A percentile compares a stretch with the other conserved stretches of the same genome.
Evolutionary conservation across 176 grass and related monocot species (phyloP).

Genomic region (barley (Hordeum vulgare)): DNA sequence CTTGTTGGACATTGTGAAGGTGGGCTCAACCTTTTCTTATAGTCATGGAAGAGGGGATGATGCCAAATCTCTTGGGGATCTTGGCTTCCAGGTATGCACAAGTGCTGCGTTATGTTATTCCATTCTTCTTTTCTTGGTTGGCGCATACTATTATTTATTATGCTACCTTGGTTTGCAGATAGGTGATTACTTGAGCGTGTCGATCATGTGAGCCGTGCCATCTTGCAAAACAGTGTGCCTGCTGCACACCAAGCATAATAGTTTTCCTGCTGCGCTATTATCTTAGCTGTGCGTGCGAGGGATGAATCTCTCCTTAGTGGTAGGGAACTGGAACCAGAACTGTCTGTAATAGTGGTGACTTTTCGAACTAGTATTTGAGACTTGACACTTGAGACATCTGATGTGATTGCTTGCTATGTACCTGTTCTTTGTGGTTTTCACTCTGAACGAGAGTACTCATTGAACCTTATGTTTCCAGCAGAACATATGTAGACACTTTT

Average conservation of each 20-base stretch:
- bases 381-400: background rate
- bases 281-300: background rate
- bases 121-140: background rate
- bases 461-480: background rate
- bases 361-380: background rate
- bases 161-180: slow-evolving; percentile 38
- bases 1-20: slow-evolving; percentile 36
- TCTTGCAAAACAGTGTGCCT: background rate
- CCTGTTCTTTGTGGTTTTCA: background rate
- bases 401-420: slow-evolving; percentile 6
- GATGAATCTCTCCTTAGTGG: background rate
- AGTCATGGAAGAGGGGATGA: slow-evolving; percentile 77
- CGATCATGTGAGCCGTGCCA: slow-evolving; percentile 36
- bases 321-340: slow-evolving; percentile 5
- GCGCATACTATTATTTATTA: background rate
- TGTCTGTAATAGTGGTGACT: background rate
- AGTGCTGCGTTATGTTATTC: background rate
- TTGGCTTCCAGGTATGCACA: slow-evolving; percentile 68
- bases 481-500: background rate
- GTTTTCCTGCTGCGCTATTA: background rate
- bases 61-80: slow-evolving; percentile 70
- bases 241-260: background rate
- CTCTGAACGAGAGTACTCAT: background rate
- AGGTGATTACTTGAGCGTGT: slow-evolving; percentile 79
- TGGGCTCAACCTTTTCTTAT: slow-evolving; percentile 74